Evolutionary conservation across 2,329 filamentous ascomycete species (phyloP), one percentile per base, ranked within the genome.

Genomic region (Colletotrichum eremochloae): DNA sequence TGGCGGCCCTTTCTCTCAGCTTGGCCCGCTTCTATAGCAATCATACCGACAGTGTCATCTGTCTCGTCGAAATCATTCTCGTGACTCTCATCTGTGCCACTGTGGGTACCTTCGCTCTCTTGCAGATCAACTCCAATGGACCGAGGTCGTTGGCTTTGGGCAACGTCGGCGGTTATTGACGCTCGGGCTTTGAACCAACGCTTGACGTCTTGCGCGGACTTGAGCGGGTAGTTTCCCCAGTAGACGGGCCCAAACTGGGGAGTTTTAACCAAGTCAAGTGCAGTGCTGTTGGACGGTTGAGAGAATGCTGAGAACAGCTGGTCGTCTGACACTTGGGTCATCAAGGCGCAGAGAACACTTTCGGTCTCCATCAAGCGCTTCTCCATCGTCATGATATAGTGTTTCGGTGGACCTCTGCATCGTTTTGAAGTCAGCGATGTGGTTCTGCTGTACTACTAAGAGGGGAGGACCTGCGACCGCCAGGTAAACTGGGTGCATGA

Each of bases 381-480:
- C 33, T 73, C 73, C 53, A 73, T 72, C 6, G 63, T 66, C 6
- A 38, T 24, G 5, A 65, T 67, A 29, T 71, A 73, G 5, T 73
- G 52, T 31, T 74, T 74, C 3, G 71, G 71, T 5, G 73, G 73
- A 3, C 72, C 72, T 4, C 72, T 74, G 7, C 5, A 18, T 1
- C 36, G 14, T 42, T 40, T 40, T 1, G 9, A 8, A n/a, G n/a
- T 57, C 48, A 53, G 31, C 18, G 9, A 38, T 12, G 33, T n/a
- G 52, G 29, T 70, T 11, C 6, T 29, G 4, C 40, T 24, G 18
- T 9, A 24, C 4, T 5, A 12, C n/a, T 11, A 5, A n/a, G n/a
- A 4, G 1, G 11, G 18, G 14, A 42, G 42, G 1, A 20, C 42
- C 18, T 7, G 42, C 18, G 42, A 44, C 18, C 42, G 1, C 6